Conservation (phyloP, 768 basidiomycete genomes). For the Piloderma croceum region DNA sequence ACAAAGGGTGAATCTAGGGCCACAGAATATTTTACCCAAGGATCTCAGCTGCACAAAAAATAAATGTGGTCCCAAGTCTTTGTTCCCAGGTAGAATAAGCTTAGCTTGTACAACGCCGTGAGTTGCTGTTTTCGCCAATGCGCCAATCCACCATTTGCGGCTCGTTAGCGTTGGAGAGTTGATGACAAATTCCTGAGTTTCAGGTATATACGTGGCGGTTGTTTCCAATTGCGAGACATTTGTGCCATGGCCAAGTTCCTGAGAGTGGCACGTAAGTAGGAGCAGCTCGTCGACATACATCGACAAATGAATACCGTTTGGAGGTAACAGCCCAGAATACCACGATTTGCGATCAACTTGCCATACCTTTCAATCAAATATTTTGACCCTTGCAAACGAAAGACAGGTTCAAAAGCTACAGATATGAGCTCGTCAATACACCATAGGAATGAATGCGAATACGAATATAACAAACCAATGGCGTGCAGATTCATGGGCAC, state of each 20-base stretch:
- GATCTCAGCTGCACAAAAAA: constrained; percentile 70
- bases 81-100: constrained; percentile 55
- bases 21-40: constrained; percentile 36
- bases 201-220: constrained; percentile 68
- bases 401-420: constrained; percentile 60
- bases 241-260: constrained; percentile 74
- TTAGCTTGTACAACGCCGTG: constrained; percentile 76
- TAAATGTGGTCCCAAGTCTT: constrained; percentile 65
- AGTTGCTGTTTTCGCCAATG: constrained; percentile 63
- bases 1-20: background rate
- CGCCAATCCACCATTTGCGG: constrained; percentile 82
- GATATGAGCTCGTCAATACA: constrained; percentile 6
- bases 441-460: constrained; percentile 19
- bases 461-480: constrained; percentile 21
- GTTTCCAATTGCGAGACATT: constrained; percentile 69
- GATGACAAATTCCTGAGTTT: constrained; percentile 64
- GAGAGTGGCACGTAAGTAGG: too few species aligned
- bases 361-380: constrained; percentile 49
- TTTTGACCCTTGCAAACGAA: constrained; percentile 54
- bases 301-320: too few species aligned
- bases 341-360: constrained; percentile 43
- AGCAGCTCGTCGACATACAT: too few species aligned
- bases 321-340: constrained; percentile 66
- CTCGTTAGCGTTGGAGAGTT: constrained; percentile 71
- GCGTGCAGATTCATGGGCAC: constrained; percentile 43